Evolutionary conservation across 306 rosid genomes (phyloP).

Genomic region (Acacia acuminata): DNA sequence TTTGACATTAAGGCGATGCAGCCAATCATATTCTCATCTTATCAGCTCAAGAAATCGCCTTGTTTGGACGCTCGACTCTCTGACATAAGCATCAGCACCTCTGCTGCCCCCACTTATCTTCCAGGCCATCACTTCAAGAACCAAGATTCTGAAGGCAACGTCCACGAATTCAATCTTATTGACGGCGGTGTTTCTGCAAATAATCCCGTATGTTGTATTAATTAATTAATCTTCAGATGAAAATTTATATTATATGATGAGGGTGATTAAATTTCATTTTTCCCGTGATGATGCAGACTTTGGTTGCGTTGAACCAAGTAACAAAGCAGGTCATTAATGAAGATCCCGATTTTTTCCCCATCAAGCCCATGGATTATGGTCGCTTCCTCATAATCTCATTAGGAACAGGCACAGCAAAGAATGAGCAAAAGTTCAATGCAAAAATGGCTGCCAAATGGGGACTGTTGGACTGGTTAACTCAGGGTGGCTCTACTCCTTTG

Average conservation of each 20-base stretch:
- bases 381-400: slow-evolving; percentile 24
- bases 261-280: slow-evolving; percentile 26
- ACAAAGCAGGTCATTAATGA: slow-evolving; percentile 10
- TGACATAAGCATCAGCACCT: slow-evolving; percentile 47
- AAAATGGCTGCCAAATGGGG: slow-evolving; percentile 31
- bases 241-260: not conserved
- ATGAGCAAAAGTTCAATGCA: slow-evolving; percentile 24
- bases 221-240: not conserved
- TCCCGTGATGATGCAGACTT: slow-evolving; percentile 11
- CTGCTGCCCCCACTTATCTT: slow-evolving; percentile 50
- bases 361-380: slow-evolving; percentile 25
- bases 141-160: slow-evolving; percentile 27
- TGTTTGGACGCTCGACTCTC: slow-evolving; percentile 39
- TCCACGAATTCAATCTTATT: slow-evolving; percentile 42
- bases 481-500: slow-evolving; percentile 3
- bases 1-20: slow-evolving; percentile 65
- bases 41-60: slow-evolving; percentile 35
- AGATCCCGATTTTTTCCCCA: slow-evolving; percentile 29
- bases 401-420: slow-evolving; percentile 33
- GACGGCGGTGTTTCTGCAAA: slow-evolving; percentile 57
- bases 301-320: slow-evolving; percentile 31
- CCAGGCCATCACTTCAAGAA: slow-evolving; percentile 43
- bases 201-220: slow-evolving; percentile 37
- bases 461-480: slow-evolving; percentile 19
- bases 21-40: slow-evolving; percentile 62